These are phyloP conservation scores for Camellia japonica DNA, from an alignment of 148 eudicot species.

Conservation along the genomic window DNA sequence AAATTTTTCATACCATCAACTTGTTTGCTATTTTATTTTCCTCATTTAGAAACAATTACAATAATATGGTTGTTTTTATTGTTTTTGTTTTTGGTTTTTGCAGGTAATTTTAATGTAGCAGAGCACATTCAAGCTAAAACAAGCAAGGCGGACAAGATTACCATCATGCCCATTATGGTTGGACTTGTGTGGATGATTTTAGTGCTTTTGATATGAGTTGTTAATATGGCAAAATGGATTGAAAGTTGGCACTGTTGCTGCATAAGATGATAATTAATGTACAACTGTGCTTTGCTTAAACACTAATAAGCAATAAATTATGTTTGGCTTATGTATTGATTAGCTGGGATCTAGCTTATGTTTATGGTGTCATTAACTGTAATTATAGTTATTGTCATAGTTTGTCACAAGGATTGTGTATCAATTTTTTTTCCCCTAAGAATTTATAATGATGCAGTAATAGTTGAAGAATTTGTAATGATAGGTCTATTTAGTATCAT, in stretches of 20 bases:
- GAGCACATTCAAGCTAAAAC: conserved; percentile 47
- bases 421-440: too few relatives aligned
- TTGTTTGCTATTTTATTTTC: not conserved
- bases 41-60: not conserved
- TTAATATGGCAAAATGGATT: not conserved
- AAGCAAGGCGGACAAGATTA: conserved; percentile 20
- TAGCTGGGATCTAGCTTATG: too few relatives aligned
- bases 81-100: not conserved
- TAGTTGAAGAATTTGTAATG: too few relatives aligned
- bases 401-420: too few relatives aligned
- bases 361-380: too few relatives aligned
- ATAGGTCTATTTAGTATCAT: too few relatives aligned
- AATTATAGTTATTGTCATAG: too few relatives aligned
- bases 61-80: not conserved
- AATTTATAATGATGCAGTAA: too few relatives aligned
- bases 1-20: not conserved
- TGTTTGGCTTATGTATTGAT: too few relatives aligned
- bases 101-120: conserved; percentile 62
- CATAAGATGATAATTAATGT: not conserved
- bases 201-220: conserved; percentile 6
- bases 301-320: too few relatives aligned
- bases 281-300: not conserved
- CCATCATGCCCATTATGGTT: conserved; percentile 10
- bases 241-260: not conserved
- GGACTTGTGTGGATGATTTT: conserved; percentile 28